Evolutionary conservation across 768 basidiomycete species (phyloP).

Genomic region (Pisolithus microcarpus): DNA sequence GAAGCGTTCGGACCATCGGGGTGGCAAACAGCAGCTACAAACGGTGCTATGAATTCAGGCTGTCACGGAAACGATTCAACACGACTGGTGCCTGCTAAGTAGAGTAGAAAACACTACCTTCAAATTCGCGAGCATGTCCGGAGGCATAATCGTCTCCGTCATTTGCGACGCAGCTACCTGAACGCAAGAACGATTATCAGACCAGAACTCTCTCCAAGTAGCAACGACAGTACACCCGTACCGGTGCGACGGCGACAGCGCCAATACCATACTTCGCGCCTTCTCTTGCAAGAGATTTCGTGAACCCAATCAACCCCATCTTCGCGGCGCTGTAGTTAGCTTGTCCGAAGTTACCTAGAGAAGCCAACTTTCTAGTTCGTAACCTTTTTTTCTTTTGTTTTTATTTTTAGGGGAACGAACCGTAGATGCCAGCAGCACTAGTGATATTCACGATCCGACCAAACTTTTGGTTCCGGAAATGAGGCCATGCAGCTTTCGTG

Average conservation of each 20-base stretch:
- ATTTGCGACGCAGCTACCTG: conserved; percentile 94
- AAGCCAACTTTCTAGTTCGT: background rate
- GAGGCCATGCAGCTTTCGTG: conserved; percentile 92
- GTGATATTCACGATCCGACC: conserved; percentile 93
- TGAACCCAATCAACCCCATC: conserved; percentile 90
- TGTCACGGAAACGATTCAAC: conserved; percentile 3
- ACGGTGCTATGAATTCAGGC: conserved; percentile 90
- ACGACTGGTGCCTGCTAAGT: background rate
- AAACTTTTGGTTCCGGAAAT: conserved; percentile 91
- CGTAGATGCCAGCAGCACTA: conserved; percentile 90
- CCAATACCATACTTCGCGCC: conserved; percentile 89
- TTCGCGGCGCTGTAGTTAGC: conserved; percentile 98
- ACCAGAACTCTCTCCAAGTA: background rate
- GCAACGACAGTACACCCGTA: conserved; percentile 30
- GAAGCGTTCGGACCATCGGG: conserved; percentile 74
- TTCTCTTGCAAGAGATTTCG: conserved; percentile 87
- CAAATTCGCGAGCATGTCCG: conserved; percentile 85
- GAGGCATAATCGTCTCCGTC: conserved; percentile 94
- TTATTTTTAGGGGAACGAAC: conserved; percentile 30
- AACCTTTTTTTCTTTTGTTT: too few relatives aligned
- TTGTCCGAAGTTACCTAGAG: conserved; percentile 86
- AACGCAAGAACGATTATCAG: background rate
- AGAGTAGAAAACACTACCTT: conserved; percentile 37
- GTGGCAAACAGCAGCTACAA: conserved; percentile 83
- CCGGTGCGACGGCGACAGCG: conserved; percentile 83